Evolutionary conservation across 2,329 filamentous ascomycete species (phyloP).

Genomic region (Trichoderma citrinoviride): DNA sequence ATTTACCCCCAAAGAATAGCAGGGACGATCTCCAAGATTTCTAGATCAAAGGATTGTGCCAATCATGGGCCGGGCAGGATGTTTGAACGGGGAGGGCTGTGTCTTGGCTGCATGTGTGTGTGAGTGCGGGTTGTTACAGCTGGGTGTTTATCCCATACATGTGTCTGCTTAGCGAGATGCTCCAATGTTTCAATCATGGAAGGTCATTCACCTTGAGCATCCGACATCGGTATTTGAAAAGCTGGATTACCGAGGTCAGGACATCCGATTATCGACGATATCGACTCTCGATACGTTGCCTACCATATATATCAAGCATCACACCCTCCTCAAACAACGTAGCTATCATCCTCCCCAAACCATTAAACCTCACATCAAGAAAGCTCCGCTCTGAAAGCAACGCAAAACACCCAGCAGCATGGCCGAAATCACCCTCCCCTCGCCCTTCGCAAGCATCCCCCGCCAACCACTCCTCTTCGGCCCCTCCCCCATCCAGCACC

Average conservation of each 20-base stretch:
- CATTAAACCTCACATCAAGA: neutral
- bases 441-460: constrained; percentile 62
- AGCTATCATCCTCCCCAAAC: neutral
- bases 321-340: neutral
- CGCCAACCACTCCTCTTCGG: constrained; percentile 62
- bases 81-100: neutral
- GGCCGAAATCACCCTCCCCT: constrained; percentile 48
- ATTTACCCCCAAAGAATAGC: neutral
- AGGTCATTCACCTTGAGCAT: neutral
- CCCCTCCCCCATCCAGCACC: constrained; percentile 64
- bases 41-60: neutral
- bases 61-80: neutral
- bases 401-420: constrained; percentile 23
- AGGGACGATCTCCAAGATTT: too few relatives aligned
- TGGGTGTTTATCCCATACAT: neutral
- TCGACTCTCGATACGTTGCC: neutral
- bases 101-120: neutral
- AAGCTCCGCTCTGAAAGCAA: neutral
- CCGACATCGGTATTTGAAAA: constrained; percentile 1
- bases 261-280: neutral
- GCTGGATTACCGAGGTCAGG: constrained; percentile 10
- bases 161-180: neutral
- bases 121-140: too few relatives aligned
- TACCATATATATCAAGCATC: constrained; percentile 1
- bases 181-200: neutral